phyloP scores from a whole-genome alignment of 78 protist species.

The Dictyostelium firmibasis region DNA sequence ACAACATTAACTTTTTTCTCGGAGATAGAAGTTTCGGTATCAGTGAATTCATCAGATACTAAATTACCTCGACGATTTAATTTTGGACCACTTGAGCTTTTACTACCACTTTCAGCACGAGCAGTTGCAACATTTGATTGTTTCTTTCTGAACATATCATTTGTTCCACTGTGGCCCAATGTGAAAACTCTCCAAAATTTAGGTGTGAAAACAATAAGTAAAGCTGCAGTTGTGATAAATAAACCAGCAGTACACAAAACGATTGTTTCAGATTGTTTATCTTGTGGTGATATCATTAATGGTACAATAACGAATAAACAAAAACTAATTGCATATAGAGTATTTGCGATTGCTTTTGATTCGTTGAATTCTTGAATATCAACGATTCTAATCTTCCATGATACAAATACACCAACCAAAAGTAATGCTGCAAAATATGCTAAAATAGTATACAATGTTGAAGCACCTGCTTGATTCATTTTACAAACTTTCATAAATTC shows the following conservation, averaged over 20 bases:
- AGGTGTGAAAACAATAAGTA: slow-evolving; percentile 18
- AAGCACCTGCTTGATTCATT: background rate
- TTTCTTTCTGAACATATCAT: slow-evolving; percentile 11
- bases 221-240: background rate
- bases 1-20: background rate
- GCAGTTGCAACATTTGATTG: background rate
- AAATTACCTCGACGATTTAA: background rate
- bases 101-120: slow-evolving; percentile 18
- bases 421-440: slow-evolving; percentile 18
- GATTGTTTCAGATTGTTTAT: slow-evolving; percentile 6
- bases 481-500: slow-evolving; percentile 32
- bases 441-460: slow-evolving; percentile 16
- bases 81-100: background rate
- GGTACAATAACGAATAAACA: slow-evolving; percentile 5
- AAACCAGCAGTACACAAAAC: slow-evolving; percentile 26
- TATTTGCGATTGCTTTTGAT: slow-evolving; percentile 14
- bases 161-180: slow-evolving; percentile 3
- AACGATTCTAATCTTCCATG: slow-evolving; percentile 72
- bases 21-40: background rate
- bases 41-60: background rate
- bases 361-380: slow-evolving; percentile 70
- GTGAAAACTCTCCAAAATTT: slow-evolving; percentile 30
- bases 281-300: slow-evolving; percentile 47
- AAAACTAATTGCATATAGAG: slow-evolving; percentile 11
- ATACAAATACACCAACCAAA: slow-evolving; percentile 41